phyloP scores from a whole-genome alignment of 306 rosid species.

The Lablab purpureus region DNA sequence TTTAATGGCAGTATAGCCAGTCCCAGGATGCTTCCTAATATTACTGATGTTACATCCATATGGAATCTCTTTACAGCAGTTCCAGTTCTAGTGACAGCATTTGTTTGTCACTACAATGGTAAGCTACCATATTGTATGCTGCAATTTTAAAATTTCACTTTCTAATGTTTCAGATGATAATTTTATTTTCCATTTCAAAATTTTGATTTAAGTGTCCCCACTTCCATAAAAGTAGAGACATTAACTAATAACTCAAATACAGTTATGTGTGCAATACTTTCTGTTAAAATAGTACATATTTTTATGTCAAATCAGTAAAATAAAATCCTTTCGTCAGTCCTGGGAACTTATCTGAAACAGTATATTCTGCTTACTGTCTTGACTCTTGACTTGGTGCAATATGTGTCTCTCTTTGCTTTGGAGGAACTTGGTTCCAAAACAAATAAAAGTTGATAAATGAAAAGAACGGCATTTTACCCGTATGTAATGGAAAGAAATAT shows the following conservation, averaged over 20 bases:
- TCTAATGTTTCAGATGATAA: slow-evolving; percentile 15
- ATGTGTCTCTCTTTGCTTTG: slow-evolving; percentile 15
- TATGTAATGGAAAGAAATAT: background rate
- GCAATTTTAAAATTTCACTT: slow-evolving; percentile 3
- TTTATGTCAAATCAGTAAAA: background rate
- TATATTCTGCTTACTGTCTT: background rate
- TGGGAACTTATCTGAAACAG: background rate
- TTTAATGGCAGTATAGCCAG: slow-evolving; percentile 57
- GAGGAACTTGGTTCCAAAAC: background rate
- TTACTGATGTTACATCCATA: slow-evolving; percentile 58
- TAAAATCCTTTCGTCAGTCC: background rate
- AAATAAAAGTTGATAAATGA: background rate
- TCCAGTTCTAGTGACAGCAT: slow-evolving; percentile 79
- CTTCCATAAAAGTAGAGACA: background rate
- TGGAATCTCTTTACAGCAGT: slow-evolving; percentile 77
- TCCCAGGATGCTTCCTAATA: slow-evolving; percentile 67
- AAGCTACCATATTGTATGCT: slow-evolving; percentile 34
- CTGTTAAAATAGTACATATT: slow-evolving; percentile 7
- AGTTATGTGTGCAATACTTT: background rate
- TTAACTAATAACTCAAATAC: background rate
- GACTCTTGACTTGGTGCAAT: slow-evolving; percentile 13
- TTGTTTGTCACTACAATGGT: slow-evolving; percentile 81
- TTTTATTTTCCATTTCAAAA: slow-evolving; percentile 1
- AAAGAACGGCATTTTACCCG: slow-evolving; percentile 3
- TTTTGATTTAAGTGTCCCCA: background rate